A percentile compares a stretch with the other conserved stretches of the same genome.
Evolutionary conservation across 371 early-diverging fungal species (phyloP).

Genomic region (Mortierella sp.): DNA sequence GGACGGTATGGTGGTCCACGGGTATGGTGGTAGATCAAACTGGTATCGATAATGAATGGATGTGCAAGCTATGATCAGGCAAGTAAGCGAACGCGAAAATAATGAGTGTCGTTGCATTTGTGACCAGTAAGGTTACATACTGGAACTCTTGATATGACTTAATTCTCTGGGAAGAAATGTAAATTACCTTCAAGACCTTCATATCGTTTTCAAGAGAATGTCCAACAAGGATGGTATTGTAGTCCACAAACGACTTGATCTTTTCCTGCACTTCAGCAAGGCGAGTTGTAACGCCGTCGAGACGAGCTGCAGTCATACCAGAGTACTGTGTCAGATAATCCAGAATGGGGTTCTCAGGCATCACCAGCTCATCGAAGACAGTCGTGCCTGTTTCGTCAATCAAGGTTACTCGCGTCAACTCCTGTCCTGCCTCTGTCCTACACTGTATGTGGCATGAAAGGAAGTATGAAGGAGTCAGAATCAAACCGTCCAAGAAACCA

Average conservation of each 20-base stretch:
- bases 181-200: slow-evolving; percentile 66
- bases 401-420: slow-evolving; percentile 80
- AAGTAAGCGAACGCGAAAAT: slow-evolving; percentile 1
- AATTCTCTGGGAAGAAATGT: neutral
- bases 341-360: slow-evolving; percentile 74
- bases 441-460: slow-evolving; percentile 58
- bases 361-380: slow-evolving; percentile 81
- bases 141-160: neutral
- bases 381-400: slow-evolving; percentile 66
- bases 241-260: slow-evolving; percentile 66
- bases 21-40: slow-evolving; percentile 73
- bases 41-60: slow-evolving; percentile 81
- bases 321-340: slow-evolving; percentile 80
- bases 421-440: slow-evolving; percentile 75
- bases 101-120: neutral
- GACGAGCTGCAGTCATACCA: slow-evolving; percentile 77
- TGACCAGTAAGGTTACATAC: no score
- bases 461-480: neutral
- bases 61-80: slow-evolving; percentile 66
- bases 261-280: slow-evolving; percentile 73
- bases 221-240: slow-evolving; percentile 79
- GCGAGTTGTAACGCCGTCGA: slow-evolving; percentile 67
- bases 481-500: neutral
- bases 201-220: slow-evolving; percentile 86
- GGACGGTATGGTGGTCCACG: slow-evolving; percentile 72